A percentile compares a stretch with the other conserved stretches of the same genome.
These are phyloP conservation scores for Sungouiella blattae DNA, from an alignment of 805 yeast species.

Conservation along the genomic window DNA sequence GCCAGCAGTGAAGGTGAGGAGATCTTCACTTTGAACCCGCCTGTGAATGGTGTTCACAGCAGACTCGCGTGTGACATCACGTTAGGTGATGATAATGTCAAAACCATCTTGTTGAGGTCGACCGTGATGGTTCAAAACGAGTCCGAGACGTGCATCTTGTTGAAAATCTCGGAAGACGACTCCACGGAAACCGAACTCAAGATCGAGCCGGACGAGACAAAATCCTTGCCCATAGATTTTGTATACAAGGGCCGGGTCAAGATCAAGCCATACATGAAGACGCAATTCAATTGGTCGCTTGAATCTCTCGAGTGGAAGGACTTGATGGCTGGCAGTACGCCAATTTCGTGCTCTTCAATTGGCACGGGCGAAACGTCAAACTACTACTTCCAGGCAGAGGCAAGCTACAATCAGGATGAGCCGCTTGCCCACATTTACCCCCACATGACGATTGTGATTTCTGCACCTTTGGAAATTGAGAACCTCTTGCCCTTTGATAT, in stretches of 20 bases:
- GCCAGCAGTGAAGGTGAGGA: constrained; percentile 84
- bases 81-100: constrained; percentile 73
- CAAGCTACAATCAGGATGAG: constrained; percentile 59
- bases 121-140: constrained; percentile 66
- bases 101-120: constrained; percentile 73
- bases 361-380: constrained; percentile 37
- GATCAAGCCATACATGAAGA: constrained; percentile 59
- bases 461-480: constrained; percentile 84
- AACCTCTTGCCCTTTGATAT: constrained; percentile 83
- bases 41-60: constrained; percentile 60
- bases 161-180: constrained; percentile 39
- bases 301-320: constrained; percentile 64
- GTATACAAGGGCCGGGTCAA: constrained; percentile 58
- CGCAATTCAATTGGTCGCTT: constrained; percentile 65
- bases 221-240: constrained; percentile 70
- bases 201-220: constrained; percentile 53
- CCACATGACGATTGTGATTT: constrained; percentile 68
- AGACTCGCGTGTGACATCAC: constrained; percentile 70
- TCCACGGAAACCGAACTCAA: constrained; percentile 19
- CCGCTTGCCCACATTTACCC: constrained; percentile 78
- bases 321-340: constrained; percentile 45
- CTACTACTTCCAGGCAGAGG: constrained; percentile 72
- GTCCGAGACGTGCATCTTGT: constrained; percentile 52
- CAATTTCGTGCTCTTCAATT: constrained; percentile 58
- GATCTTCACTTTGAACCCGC: constrained; percentile 62